Evolutionary conservation across 352 stramenopile genomes (phyloP).

Genomic region (Thalassiosira mediterranea): DNA sequence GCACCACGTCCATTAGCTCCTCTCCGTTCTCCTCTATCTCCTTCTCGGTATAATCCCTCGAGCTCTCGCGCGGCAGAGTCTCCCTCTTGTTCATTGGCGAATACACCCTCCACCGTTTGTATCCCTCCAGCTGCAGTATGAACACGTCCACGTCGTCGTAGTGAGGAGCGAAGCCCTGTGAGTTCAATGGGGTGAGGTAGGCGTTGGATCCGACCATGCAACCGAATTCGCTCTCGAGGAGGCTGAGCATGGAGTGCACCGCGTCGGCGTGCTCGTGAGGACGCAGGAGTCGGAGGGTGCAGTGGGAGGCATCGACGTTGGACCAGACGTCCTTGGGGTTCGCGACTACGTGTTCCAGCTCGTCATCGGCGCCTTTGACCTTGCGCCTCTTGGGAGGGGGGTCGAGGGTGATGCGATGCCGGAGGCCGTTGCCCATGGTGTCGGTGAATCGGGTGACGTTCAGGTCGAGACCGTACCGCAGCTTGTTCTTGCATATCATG

Average conservation of each 20-base stretch:
- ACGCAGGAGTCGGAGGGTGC: conserved; percentile 90
- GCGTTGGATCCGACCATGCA: conserved; percentile 94
- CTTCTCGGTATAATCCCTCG: conserved; percentile 72
- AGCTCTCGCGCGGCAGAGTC: conserved; percentile 69
- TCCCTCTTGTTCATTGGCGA: conserved; percentile 57
- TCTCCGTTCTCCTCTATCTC: conserved; percentile 66
- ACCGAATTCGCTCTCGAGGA: conserved; percentile 92
- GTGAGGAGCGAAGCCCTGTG: conserved; percentile 96
- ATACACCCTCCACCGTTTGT: conserved; percentile 91
- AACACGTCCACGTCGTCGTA: conserved; percentile 97
- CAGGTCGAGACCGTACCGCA: conserved; percentile 79
- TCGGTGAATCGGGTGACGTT: conserved; percentile 80
- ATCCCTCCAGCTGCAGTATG: conserved; percentile 91
- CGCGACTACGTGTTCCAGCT: conserved; percentile 58
- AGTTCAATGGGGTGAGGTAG: conserved; percentile 90
- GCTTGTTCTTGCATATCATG: conserved; percentile 59
- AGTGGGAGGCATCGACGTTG: conserved; percentile 84
- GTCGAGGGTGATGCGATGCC: conserved; percentile 73
- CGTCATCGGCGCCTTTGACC: conserved; percentile 20
- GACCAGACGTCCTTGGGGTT: conserved; percentile 72
- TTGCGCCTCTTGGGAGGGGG: conserved; percentile 45
- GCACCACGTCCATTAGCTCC: conserved; percentile 74
- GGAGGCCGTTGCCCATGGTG: conserved; percentile 59
- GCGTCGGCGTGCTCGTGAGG: conserved; percentile 90
- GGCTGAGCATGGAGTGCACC: conserved; percentile 89